These are phyloP conservation scores for Jatropha multifida DNA, from an alignment of 441 rosid genomes.

Conservation along the genomic window DNA sequence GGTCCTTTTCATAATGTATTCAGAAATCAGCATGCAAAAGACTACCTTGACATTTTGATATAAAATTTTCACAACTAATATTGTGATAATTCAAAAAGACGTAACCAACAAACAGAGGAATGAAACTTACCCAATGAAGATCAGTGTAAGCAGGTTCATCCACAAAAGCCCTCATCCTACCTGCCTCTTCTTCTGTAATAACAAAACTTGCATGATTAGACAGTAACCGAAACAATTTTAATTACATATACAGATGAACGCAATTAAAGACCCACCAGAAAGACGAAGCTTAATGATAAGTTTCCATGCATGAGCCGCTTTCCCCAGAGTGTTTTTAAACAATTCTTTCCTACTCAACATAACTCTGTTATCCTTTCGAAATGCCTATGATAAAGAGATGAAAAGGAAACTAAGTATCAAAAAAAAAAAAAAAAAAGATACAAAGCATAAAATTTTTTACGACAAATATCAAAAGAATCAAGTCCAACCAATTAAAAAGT, in stretches of 20 bases:
- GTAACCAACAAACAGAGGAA: neutral
- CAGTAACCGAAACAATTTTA: neutral
- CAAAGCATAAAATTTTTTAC: too few species aligned
- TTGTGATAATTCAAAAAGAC: neutral
- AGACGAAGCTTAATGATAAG: slow-evolving; percentile 81
- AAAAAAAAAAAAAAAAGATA: too few species aligned
- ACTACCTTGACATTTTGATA: neutral
- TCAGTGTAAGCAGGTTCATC: slow-evolving; percentile 85
- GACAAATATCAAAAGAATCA: too few species aligned
- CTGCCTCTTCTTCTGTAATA: slow-evolving; percentile 83
- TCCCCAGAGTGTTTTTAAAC: slow-evolving; percentile 77
- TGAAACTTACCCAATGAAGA: slow-evolving; percentile 79
- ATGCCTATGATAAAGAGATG: slow-evolving; percentile 43
- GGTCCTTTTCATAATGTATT: neutral
- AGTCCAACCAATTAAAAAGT: too few species aligned
- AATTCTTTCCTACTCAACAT: slow-evolving; percentile 80
- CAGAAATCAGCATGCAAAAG: slow-evolving; percentile 3
- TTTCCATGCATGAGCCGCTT: slow-evolving; percentile 88
- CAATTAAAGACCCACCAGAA: slow-evolving; percentile 41
- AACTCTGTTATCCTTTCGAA: slow-evolving; percentile 68
- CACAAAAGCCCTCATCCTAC: slow-evolving; percentile 50
- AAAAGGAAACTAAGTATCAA: neutral
- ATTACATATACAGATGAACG: neutral
- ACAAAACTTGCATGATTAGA: slow-evolving; percentile 1
- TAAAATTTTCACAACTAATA: neutral